phyloP scores from a whole-genome alignment of 1,284 basidiomycete genomes.

The Papiliotrema nemorosa region DNA sequence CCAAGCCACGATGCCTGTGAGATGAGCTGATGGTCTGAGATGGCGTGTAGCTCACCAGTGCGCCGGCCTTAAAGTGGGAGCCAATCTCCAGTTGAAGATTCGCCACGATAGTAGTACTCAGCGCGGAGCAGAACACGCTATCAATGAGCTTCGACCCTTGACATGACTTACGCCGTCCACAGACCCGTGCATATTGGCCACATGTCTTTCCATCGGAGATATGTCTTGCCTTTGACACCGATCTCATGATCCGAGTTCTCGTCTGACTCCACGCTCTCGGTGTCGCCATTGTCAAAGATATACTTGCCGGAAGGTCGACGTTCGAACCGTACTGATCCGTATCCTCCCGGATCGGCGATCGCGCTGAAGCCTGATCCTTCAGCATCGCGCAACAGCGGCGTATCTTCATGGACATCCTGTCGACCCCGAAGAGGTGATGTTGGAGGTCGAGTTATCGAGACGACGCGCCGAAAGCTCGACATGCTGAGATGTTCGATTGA shows the following conservation, averaged over 20 bases:
- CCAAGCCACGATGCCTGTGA: conserved; percentile 32
- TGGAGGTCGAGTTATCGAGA: too few relatives aligned
- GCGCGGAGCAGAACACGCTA: neutral
- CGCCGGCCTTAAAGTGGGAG: conserved; percentile 18
- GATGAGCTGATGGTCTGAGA: conserved; percentile 6
- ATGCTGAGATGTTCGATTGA: too few relatives aligned
- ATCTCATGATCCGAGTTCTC: neutral
- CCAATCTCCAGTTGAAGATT: conserved; percentile 29
- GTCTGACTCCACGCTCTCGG: neutral
- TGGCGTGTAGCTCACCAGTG: neutral
- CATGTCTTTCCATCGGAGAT: conserved; percentile 11
- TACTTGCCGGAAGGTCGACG: neutral
- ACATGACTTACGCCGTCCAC: conserved; percentile 11
- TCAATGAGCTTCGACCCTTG: too few relatives aligned
- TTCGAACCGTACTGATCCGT: neutral
- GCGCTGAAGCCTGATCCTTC: neutral
- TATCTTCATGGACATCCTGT: too few relatives aligned
- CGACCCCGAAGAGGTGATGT: too few relatives aligned
- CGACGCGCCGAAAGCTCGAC: too few relatives aligned
- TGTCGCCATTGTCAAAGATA: neutral
- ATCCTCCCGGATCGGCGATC: neutral
- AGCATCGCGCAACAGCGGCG: neutral
- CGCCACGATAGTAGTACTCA: conserved; percentile 15
- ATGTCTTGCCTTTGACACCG: neutral
- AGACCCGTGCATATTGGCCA: conserved; percentile 9